Evolutionary conservation across 2,329 filamentous ascomycete genomes (phyloP), one percentile per base, ranked within the genome.

Genomic region (Penicillium sp.): DNA sequence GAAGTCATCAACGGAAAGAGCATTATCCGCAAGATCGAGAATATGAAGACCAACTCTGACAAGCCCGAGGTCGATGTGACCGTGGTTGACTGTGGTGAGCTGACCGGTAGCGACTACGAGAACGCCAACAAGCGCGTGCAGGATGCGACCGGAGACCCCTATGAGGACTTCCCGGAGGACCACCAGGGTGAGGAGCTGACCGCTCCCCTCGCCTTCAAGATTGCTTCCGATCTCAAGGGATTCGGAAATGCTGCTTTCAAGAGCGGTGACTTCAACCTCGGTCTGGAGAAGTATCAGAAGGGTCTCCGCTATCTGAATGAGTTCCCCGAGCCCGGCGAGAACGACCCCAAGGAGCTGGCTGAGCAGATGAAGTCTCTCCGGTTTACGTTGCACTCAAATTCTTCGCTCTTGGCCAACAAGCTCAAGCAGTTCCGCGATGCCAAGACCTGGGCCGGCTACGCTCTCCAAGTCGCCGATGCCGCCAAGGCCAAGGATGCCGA

Each of bases 141-240:
- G 51, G 93, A 97, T 70, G 79, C 83, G 48, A 90, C 89, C 13
- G 94, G 94, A 58, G 94, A 99, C 76, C 82, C 85, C 6, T 96
- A 95, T 76, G 93, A 97, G 77, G 94, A 97, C 71, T 97, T 89
- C 75, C 94, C 94, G 31, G 91, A 96, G 70, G 94, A 99, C 75
- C 84, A 73, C 75, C 57, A 79, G 57, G 77, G 81, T 44, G 75
- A 84, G 49, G 79, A 85, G 49, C 81, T 91, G 57, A 82, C 84
- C 45, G 87, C 87, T 13, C 70, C 79, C 16, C 81, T 87, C 56
- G 83, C 91, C 57, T 81, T 90, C 70, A 84, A 88, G 74, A 92
- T 97, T 56, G 91, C 89, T 2, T 79, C 82, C 5, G 89, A 89
- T 60, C 85, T 95, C 73, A 99, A 99, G 78, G 89, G 88, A 33